Percentiles rank a stretch among this genome's conserved stretches.
phyloP scores from a whole-genome alignment of 768 basidiomycete genomes.

The Tremella yokohamensis region DNA sequence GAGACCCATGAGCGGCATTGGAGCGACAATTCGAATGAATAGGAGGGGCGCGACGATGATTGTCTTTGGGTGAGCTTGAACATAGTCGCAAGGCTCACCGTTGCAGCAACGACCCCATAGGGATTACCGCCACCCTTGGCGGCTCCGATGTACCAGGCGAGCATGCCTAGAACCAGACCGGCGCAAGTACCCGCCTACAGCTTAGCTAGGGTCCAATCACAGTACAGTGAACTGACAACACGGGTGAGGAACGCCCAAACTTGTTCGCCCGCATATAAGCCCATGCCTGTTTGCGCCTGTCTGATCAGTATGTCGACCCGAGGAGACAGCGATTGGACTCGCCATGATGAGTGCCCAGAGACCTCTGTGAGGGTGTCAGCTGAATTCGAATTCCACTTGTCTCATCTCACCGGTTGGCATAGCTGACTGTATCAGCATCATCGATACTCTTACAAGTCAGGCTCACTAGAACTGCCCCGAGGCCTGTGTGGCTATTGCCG shows the following conservation, averaged over 20 bases:
- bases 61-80: constrained; percentile 24
- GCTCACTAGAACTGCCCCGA: constrained; percentile 54
- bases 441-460: too few species aligned
- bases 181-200: constrained; percentile 34
- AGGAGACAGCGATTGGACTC: not conserved
- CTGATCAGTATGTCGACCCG: not conserved
- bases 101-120: constrained; percentile 58
- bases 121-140: constrained; percentile 57
- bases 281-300: constrained; percentile 59
- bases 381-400: not conserved
- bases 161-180: constrained; percentile 46
- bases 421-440: constrained; percentile 9
- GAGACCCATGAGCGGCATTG: constrained; percentile 41
- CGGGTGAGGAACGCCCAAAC: constrained; percentile 57
- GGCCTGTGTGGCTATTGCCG: constrained; percentile 52
- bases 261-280: constrained; percentile 61
- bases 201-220: not conserved
- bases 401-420: constrained; percentile 20
- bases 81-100: constrained; percentile 36
- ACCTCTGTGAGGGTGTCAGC: constrained; percentile 55
- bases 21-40: constrained; percentile 57
- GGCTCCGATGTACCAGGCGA: constrained; percentile 50
- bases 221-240: constrained; percentile 51
- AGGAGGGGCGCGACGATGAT: constrained; percentile 57
- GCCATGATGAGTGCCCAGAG: constrained; percentile 62